Percentiles rank a stretch among this genome's conserved stretches.
Evolutionary conservation across 78 protist genomes (phyloP).

Genomic region (Dictyostelium citrinum): DNA sequence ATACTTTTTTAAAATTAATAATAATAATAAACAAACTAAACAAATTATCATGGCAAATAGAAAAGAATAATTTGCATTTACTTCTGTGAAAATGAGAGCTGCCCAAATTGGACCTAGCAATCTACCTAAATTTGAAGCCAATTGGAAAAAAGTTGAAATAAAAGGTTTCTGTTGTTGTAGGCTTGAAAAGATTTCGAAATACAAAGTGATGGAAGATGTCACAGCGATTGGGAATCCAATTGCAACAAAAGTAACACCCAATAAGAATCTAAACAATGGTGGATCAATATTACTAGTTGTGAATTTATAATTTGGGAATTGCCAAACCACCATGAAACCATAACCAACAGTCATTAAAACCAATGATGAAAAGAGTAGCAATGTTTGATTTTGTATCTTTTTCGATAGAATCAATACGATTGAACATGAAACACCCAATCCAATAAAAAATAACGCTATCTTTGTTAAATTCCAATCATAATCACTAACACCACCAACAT

Average conservation of each 20-base stretch:
- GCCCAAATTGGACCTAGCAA: slow-evolving; percentile 36
- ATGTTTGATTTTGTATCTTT: background rate
- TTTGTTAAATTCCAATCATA: slow-evolving; percentile 63
- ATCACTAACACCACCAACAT: slow-evolving; percentile 23
- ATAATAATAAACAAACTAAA: background rate
- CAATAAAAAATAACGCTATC: slow-evolving; percentile 33
- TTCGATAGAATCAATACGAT: background rate
- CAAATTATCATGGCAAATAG: slow-evolving; percentile 17
- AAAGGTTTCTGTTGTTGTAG: background rate
- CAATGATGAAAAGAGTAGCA: background rate
- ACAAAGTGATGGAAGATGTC: background rate
- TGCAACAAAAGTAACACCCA: slow-evolving; percentile 39
- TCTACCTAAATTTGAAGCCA: slow-evolving; percentile 42
- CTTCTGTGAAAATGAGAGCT: background rate
- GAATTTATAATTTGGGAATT: background rate
- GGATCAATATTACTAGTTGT: background rate
- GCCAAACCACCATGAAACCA: slow-evolving; percentile 45
- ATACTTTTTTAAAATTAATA: slow-evolving; percentile 15
- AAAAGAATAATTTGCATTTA: background rate
- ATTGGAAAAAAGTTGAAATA: background rate
- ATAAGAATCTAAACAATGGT: slow-evolving; percentile 4
- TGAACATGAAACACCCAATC: slow-evolving; percentile 25
- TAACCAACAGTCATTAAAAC: background rate
- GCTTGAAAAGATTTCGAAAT: slow-evolving; percentile 10
- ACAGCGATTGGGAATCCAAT: slow-evolving; percentile 52